phyloP scores from a whole-genome alignment of 257 asterid species.

The Rubia yunnanensis region DNA sequence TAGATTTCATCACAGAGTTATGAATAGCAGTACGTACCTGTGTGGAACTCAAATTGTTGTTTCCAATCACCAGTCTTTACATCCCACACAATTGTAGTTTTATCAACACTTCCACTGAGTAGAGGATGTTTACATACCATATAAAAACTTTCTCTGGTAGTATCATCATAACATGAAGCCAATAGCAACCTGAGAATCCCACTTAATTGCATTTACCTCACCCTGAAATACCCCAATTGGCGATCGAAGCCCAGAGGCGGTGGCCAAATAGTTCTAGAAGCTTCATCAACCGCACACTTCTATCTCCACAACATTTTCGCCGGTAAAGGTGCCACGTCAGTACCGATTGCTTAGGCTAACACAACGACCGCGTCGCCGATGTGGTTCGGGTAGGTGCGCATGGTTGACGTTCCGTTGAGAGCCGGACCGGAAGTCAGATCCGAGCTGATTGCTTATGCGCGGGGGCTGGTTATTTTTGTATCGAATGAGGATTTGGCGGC shows the following conservation, averaged over 20 bases:
- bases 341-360: background rate
- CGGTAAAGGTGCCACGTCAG: background rate
- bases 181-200: too few species aligned
- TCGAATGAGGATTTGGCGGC: background rate
- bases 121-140: too few species aligned
- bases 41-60: slow-evolving; percentile 88
- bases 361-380: background rate
- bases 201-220: too few species aligned
- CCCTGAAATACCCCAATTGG: too few species aligned
- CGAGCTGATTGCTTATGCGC: background rate
- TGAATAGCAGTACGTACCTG: slow-evolving; percentile 43
- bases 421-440: too few species aligned
- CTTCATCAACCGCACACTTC: slow-evolving; percentile 3
- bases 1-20: slow-evolving; percentile 1
- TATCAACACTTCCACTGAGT: slow-evolving; percentile 94
- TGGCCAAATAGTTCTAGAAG: slow-evolving; percentile 26
- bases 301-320: background rate
- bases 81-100: slow-evolving; percentile 98
- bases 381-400: background rate
- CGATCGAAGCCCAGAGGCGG: slow-evolving; percentile 8
- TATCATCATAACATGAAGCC: too few species aligned
- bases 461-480: background rate
- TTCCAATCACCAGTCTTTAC: slow-evolving; percentile 89
- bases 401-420: background rate
- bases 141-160: too few species aligned